Evolutionary conservation across 768 basidiomycete species (phyloP), one percentile per base, ranked within the genome.

Genomic region (Boletus speciosus): DNA sequence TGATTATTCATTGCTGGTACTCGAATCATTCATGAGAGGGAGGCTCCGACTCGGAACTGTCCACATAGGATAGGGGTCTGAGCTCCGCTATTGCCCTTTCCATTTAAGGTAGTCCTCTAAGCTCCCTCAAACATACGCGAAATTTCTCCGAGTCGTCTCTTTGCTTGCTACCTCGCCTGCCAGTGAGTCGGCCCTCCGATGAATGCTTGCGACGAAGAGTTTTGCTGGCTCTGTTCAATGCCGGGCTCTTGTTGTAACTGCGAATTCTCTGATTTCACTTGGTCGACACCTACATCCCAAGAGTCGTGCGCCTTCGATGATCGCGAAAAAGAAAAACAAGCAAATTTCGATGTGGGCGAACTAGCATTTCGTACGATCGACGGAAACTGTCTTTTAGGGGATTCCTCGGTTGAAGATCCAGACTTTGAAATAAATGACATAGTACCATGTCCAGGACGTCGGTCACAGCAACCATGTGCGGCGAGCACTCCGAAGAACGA

Each of bases 401-500:
- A 5, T 3, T 3, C 50, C 1, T 36, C 40, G 5, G 51, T 27
- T 27, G 6, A 56, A 11, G n/a, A 34, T 25, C 19, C 25, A 46
- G 46, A 41, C 12, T 10, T 51, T 15, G 55, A 45, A 51, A 19
- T 41, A 10, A 49, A 45, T 6, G 45, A 4, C 32, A 12, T 16
- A 25, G 21, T 39, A 14, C 59, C 39, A 23, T 42, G 25, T 41
- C 52, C 21, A 11, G 31, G 19, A 15, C 12, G 29, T 41, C 47
- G 51, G 56, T 42, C 50, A 23, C 49, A 46, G 38, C 42, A 29
- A 23, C 41, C 42, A 4, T 34, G 21, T 32, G 25, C 47, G 11
- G 44, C 42, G 34, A 51, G 36, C 19, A 56, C 52, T 34, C 49
- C 55, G 47, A 61, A 41, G 38, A 27, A 63, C 47, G 41, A 37